Conservation (phyloP, 257 asterid genomes). For the Gynochthodes officinalis region DNA sequence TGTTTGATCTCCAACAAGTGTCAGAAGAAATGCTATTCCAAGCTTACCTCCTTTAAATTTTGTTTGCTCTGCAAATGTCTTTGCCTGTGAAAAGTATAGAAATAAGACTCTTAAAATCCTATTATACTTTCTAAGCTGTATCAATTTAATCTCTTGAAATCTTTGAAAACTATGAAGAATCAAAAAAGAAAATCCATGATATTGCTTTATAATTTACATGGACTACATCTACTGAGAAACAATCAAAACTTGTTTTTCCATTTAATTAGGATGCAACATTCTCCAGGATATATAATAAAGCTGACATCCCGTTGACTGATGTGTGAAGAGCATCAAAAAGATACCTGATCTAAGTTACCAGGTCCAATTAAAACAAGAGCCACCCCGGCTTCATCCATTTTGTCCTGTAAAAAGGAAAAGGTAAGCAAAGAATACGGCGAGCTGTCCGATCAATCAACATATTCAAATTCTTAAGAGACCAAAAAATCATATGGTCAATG, state of each 20-base stretch:
- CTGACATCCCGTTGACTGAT: not conserved
- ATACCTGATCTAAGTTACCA: conserved; percentile 91
- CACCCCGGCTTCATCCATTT: conserved; percentile 91
- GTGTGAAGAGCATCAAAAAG: conserved; percentile 2
- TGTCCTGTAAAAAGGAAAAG: conserved; percentile 48
- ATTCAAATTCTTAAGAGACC: not conserved
- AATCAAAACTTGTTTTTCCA: not conserved
- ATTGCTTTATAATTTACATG: not conserved
- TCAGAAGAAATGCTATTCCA: conserved; percentile 15
- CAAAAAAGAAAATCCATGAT: not conserved
- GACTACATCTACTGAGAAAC: not conserved
- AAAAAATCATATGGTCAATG: not conserved
- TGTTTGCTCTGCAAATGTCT: conserved; percentile 70
- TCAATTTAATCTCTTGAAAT: not conserved
- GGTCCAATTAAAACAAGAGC: conserved; percentile 94
- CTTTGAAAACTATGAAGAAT: not conserved
- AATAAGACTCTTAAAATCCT: not conserved
- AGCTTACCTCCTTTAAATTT: conserved; percentile 87
- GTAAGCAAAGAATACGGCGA: not conserved
- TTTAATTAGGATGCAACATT: not conserved
- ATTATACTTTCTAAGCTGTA: not conserved
- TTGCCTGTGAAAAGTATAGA: conserved; percentile 60
- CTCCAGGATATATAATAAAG: not conserved
- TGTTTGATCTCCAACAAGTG: not conserved
- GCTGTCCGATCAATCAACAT: not conserved